phyloP scores from a whole-genome alignment of 441 rosid genomes.

The Croton setiger region DNA sequence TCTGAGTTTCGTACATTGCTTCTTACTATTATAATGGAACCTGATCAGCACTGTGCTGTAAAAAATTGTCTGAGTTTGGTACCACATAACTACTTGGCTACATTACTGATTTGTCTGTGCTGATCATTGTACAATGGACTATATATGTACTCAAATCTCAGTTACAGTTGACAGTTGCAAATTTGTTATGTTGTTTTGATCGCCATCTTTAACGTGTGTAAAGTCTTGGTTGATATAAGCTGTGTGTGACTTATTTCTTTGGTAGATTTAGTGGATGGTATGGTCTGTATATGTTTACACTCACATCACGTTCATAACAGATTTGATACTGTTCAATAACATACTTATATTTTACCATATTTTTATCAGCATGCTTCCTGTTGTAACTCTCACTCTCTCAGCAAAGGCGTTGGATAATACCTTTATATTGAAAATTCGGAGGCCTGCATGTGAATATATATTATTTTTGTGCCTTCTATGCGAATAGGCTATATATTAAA shows the following conservation, averaged over 20 bases:
- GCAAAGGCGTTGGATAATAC: too few relatives aligned
- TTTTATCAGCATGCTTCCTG: too few relatives aligned
- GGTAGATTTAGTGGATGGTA: too few relatives aligned
- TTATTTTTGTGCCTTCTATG: neutral
- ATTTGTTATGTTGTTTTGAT: neutral
- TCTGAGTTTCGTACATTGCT: neutral
- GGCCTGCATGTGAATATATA: neutral
- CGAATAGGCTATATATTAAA: neutral
- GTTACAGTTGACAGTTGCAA: neutral
- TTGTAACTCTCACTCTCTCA: too few relatives aligned
- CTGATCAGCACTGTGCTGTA: neutral
- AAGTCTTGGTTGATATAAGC: neutral
- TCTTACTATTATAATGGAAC: neutral
- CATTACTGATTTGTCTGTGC: neutral
- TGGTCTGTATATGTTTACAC: too few relatives aligned
- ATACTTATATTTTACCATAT: neutral
- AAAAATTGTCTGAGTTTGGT: neutral
- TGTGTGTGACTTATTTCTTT: too few relatives aligned
- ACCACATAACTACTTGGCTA: neutral
- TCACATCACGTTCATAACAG: neutral
- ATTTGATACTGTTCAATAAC: neutral
- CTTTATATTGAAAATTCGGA: too few relatives aligned
- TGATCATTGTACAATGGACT: neutral
- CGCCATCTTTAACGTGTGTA: neutral
- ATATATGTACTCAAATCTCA: neutral